Evolutionary conservation across 2,329 filamentous ascomycete species (phyloP).

Genomic region (Fusarium pseudonygamai): DNA sequence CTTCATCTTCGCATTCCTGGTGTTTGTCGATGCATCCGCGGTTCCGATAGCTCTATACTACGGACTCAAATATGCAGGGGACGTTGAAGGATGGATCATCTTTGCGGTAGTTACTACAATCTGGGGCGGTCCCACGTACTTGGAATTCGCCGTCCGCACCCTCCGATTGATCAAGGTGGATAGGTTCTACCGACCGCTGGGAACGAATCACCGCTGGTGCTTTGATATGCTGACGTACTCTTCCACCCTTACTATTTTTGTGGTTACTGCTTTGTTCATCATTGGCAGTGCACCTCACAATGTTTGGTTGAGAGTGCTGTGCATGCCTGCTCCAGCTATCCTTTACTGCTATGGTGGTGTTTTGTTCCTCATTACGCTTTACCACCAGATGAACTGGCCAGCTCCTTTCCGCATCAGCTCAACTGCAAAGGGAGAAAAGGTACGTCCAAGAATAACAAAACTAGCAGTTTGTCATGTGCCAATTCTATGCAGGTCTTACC

Average conservation of each 20-base stretch:
- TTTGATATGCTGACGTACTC: conserved; percentile 61
- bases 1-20: conserved; percentile 57
- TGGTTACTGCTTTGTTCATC: conserved; percentile 61
- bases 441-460: conserved; percentile 14
- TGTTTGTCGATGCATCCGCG: conserved; percentile 55
- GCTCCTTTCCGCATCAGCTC: conserved; percentile 72
- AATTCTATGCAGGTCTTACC: conserved; percentile 59
- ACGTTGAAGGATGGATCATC: conserved; percentile 53
- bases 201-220: conserved; percentile 56
- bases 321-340: conserved; percentile 62
- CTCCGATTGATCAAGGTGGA: conserved; percentile 59
- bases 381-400: conserved; percentile 49
- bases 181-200: conserved; percentile 61
- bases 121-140: conserved; percentile 64
- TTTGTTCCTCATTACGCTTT: conserved; percentile 51
- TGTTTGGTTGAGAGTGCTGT: conserved; percentile 59
- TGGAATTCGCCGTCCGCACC: conserved; percentile 61
- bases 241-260: conserved; percentile 57
- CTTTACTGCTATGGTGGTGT: conserved; percentile 58
- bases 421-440: conserved; percentile 63
- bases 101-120: conserved; percentile 65
- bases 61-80: conserved; percentile 54
- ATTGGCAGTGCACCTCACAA: conserved; percentile 61
- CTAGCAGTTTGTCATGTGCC: conserved; percentile 34
- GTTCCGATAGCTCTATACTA: conserved; percentile 64